phyloP scores from a whole-genome alignment of 805 yeast genomes.

The Lipomyces chichibuensis region DNA sequence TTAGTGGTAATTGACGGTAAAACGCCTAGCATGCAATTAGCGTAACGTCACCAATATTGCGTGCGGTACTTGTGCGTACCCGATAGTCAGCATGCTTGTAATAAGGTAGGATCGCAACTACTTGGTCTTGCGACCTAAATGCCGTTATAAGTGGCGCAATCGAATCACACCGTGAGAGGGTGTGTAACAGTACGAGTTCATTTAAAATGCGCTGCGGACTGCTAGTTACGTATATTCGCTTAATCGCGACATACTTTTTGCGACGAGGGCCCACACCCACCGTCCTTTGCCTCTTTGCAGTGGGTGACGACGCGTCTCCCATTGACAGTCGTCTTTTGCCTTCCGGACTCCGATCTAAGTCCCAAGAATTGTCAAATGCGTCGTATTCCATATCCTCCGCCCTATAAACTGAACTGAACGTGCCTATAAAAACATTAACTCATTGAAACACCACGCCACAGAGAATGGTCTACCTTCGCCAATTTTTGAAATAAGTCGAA shows the following conservation, averaged over 20 bases:
- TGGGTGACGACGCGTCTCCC: background rate
- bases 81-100: slow-evolving; percentile 90
- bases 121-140: slow-evolving; percentile 84
- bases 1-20: slow-evolving; percentile 74
- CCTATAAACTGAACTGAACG: slow-evolving; percentile 63
- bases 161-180: slow-evolving; percentile 59
- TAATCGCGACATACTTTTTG: slow-evolving; percentile 70
- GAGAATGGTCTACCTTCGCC: slow-evolving; percentile 50
- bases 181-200: slow-evolving; percentile 77
- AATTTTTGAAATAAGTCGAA: slow-evolving; percentile 58
- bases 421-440: slow-evolving; percentile 46
- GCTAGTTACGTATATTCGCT: slow-evolving; percentile 91
- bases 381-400: slow-evolving; percentile 55
- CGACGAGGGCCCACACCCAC: slow-evolving; percentile 38
- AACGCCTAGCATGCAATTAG: slow-evolving; percentile 51
- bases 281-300: slow-evolving; percentile 3
- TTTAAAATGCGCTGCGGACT: slow-evolving; percentile 89
- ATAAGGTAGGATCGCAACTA: slow-evolving; percentile 88
- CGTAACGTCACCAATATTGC: background rate
- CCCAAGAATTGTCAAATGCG: slow-evolving; percentile 45
- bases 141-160: slow-evolving; percentile 93
- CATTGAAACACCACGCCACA: background rate
- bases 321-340: slow-evolving; percentile 40
- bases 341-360: slow-evolving; percentile 40
- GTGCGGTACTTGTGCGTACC: slow-evolving; percentile 20